Evolutionary conservation across 345 rosid genomes (phyloP).

Genomic region (Balakata baccata): DNA sequence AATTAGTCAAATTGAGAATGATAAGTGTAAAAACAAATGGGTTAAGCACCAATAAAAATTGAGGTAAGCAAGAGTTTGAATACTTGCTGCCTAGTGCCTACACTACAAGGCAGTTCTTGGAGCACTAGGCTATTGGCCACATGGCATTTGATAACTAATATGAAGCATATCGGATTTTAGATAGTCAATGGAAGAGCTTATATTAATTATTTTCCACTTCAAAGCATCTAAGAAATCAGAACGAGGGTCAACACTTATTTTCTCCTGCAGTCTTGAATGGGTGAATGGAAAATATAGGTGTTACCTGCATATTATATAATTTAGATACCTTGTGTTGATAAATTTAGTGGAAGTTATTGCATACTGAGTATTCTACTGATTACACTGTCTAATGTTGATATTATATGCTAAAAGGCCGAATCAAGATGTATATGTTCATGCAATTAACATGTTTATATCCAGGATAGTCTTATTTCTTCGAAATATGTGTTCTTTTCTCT

Average conservation of each 20-base stretch:
- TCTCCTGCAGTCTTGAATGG: not conserved
- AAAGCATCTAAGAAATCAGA: too few relatives aligned
- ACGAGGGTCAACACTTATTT: not conserved
- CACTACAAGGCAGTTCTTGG: not conserved
- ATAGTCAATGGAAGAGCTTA: not conserved
- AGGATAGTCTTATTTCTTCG: too few relatives aligned
- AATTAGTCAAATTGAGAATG: not conserved
- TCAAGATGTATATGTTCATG: not conserved
- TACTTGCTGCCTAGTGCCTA: too few relatives aligned
- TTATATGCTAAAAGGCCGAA: not conserved
- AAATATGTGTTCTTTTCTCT: not conserved
- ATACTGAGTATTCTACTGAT: not conserved
- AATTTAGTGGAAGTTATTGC: not conserved
- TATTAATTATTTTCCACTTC: not conserved
- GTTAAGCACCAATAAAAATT: not conserved
- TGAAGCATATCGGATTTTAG: not conserved
- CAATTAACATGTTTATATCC: not conserved
- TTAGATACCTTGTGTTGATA: not conserved
- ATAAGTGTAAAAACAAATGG: not conserved
- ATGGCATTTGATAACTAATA: not conserved
- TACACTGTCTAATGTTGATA: not conserved
- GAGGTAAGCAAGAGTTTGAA: too few relatives aligned
- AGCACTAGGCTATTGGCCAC: not conserved
- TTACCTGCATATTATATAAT: not conserved
- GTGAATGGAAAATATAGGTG: not conserved